phyloP scores from a whole-genome alignment of 345 rosid species.

The Noccaea caerulescens region DNA sequence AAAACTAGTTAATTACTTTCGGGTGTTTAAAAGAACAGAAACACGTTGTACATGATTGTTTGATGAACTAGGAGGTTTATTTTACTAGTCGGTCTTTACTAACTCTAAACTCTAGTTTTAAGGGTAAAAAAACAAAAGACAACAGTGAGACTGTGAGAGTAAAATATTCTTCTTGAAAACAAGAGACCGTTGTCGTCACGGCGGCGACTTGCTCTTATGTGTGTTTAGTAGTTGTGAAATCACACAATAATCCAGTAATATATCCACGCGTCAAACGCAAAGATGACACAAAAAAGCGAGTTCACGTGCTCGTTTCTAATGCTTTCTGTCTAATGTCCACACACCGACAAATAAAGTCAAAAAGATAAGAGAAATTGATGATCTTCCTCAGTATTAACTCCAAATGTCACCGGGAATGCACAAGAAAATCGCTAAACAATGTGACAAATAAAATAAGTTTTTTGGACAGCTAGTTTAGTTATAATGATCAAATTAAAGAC shows the following conservation, averaged over 20 bases:
- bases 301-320: conserved; percentile 40
- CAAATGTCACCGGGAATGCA: conserved; percentile 13
- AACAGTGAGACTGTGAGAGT: conserved; percentile 14
- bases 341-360: conserved; percentile 40
- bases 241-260: conserved; percentile 33
- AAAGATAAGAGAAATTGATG: conserved; percentile 14
- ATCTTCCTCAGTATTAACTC: conserved; percentile 28
- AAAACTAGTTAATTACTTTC: conserved; percentile 6
- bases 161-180: conserved; percentile 14
- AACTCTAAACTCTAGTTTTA: conserved; percentile 8
- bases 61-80: neutral
- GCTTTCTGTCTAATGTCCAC: conserved; percentile 38
- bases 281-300: conserved; percentile 24
- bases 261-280: conserved; percentile 40
- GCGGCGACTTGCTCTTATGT: conserved; percentile 43
- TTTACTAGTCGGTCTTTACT: neutral
- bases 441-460: neutral
- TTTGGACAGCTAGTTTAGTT: neutral
- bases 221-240: neutral
- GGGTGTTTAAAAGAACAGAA: conserved; percentile 18
- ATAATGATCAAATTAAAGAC: conserved; percentile 10
- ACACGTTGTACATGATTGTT: neutral
- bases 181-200: conserved; percentile 57
- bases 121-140: conserved; percentile 8
- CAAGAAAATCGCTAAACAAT: neutral